A percentile compares a stretch with the other conserved stretches of the same genome.
phyloP scores from a whole-genome alignment of 768 basidiomycete species.

The Aureoboletus auriporus region DNA sequence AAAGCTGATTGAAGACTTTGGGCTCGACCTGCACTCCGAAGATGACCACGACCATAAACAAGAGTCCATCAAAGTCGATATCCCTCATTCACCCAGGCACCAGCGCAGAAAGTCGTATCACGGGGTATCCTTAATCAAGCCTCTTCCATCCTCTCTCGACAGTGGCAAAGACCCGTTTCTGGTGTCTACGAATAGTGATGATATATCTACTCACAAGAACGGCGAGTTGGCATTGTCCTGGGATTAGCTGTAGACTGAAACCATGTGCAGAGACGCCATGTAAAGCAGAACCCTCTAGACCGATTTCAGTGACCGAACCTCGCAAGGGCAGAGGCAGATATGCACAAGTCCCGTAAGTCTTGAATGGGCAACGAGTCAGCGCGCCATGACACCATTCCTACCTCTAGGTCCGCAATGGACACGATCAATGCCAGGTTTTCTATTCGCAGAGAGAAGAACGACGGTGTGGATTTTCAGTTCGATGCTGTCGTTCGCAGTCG shows the following conservation, averaged over 20 bases:
- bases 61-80: slow-evolving; percentile 2
- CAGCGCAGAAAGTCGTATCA: slow-evolving; percentile 18
- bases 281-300: slow-evolving; percentile 10
- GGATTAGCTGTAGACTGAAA: not conserved
- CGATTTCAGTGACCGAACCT: slow-evolving; percentile 14
- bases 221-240: slow-evolving; percentile 11
- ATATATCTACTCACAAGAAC: not conserved
- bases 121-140: slow-evolving; percentile 6
- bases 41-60: slow-evolving; percentile 4
- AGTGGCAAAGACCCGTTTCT: slow-evolving; percentile 11
- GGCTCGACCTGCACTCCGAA: slow-evolving; percentile 6
- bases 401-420: slow-evolving; percentile 25
- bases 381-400: not conserved
- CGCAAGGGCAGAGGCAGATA: slow-evolving; percentile 62
- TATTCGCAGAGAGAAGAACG: slow-evolving; percentile 63
- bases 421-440: slow-evolving; percentile 64
- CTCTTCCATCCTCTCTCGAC: slow-evolving; percentile 2
- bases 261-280: slow-evolving; percentile 7
- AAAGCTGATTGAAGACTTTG: slow-evolving; percentile 21
- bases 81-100: not conserved
- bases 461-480: slow-evolving; percentile 62
- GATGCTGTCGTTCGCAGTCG: slow-evolving; percentile 73
- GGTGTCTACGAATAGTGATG: not conserved
- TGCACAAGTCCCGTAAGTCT: slow-evolving; percentile 37
- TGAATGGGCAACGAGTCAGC: not conserved